Base-by-base conservation (phyloP, 192 early-diverging fungal species). In the Rhizophlyctis rosea region DNA sequence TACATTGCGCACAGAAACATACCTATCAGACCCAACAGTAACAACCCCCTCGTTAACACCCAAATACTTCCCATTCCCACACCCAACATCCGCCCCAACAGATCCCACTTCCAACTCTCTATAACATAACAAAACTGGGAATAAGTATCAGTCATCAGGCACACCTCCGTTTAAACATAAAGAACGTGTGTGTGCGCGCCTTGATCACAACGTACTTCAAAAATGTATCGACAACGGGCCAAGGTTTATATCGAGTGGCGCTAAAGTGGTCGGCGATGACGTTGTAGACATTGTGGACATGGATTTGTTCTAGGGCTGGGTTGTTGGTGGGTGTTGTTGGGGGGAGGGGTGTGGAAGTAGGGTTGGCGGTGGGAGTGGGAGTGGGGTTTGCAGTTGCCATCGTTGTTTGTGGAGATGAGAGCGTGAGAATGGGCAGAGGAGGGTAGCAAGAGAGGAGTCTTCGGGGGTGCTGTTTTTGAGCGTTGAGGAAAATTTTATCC, bases 41-140 rank as follows among this genome's bases (percentile, higher is more conserved):
- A 83, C 82, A 4, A 94, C 68, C n/a, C 86, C 79, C n/a, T 72
- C 73, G 63, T 96, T 95, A 2, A 96, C 89, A 30, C 87, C 88
- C 67, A 98, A 78, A 67, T 98, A 98, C 72, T 98, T 98, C 47
- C 96, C 96, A 75, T 98, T 98, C 11, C 96, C 96, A 65, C 96
- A 96, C 18, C 96, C 96, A 27, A 98, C 85, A 75, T 98, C 96
- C 1, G 88, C 91, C 13, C 96, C 96, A 1, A 98, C 29, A 52
- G 87, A 89, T 3, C 91, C 93, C 2, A 65, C 3, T 0, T 80
- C 70, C 56, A 86, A 76, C 0, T 59, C 73, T 28, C 65, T 64
- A 24, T 21, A 9, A 58, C 24, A 58, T 44, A 2, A 25, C 13
- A 54, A 25, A 1, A 13, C 18, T 39, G n/a, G 3, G 0, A 29